A percentile compares a stretch with the other conserved stretches of the same genome.
Conservation (phyloP, 306 rosid genomes). For the Trifolium subterraneum region DNA sequence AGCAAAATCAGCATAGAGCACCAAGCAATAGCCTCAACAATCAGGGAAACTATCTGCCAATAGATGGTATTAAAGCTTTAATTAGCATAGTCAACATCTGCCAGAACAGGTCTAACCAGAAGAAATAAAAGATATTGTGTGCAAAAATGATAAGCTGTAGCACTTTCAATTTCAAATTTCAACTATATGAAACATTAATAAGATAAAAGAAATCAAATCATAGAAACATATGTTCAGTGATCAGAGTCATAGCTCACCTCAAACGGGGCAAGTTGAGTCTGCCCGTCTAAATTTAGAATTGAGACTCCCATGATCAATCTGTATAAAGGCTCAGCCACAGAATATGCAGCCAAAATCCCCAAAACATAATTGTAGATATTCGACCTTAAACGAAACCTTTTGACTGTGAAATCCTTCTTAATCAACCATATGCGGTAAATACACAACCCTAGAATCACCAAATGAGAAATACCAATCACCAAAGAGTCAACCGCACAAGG, state of each 20-base stretch:
- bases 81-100: slow-evolving; percentile 23
- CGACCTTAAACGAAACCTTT: slow-evolving; percentile 78
- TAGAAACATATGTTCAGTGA: slow-evolving; percentile 22
- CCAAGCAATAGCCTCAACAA: slow-evolving; percentile 78
- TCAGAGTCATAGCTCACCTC: slow-evolving; percentile 66
- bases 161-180: slow-evolving; percentile 16
- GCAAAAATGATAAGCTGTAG: slow-evolving; percentile 17
- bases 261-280: slow-evolving; percentile 78
- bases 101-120: slow-evolving; percentile 34
- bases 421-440: slow-evolving; percentile 79
- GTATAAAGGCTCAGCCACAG: slow-evolving; percentile 82
- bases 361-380: slow-evolving; percentile 76
- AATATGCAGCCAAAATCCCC: slow-evolving; percentile 70
- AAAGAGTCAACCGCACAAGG: slow-evolving; percentile 81
- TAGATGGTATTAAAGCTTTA: slow-evolving; percentile 42
- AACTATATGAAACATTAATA: slow-evolving; percentile 20
- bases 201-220: slow-evolving; percentile 4
- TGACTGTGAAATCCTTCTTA: slow-evolving; percentile 64
- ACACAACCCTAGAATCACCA: slow-evolving; percentile 76
- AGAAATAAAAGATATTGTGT: slow-evolving; percentile 23
- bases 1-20: slow-evolving; percentile 80
- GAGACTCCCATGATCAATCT: slow-evolving; percentile 86
- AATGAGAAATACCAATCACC: slow-evolving; percentile 69
- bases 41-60: slow-evolving; percentile 68
- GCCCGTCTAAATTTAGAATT: slow-evolving; percentile 81